These are phyloP conservation scores for Nevesoporus exiguus DNA, from an alignment of 768 basidiomycete genomes.

Conservation along the genomic window DNA sequence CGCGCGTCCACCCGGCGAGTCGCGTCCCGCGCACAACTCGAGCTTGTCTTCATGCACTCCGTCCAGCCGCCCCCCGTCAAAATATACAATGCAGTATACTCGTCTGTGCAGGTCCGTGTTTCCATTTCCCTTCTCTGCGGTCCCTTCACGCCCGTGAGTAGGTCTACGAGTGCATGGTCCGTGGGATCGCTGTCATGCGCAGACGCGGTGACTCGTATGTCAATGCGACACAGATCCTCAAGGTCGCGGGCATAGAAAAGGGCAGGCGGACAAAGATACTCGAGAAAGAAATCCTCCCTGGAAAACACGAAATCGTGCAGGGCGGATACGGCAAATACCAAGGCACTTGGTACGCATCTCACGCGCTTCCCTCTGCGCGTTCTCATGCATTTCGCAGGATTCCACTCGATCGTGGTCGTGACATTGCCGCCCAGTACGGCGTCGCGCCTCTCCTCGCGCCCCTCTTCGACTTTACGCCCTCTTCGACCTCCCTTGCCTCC, in stretches of 20 bases:
- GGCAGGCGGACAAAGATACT: constrained; percentile 93
- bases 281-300: constrained; percentile 94
- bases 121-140: neutral
- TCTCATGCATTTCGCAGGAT: constrained; percentile 58
- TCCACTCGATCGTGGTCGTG: constrained; percentile 89
- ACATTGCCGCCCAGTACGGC: constrained; percentile 89
- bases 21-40: constrained; percentile 25
- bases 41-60: constrained; percentile 29
- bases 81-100: constrained; percentile 92
- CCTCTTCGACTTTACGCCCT: constrained; percentile 90
- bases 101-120: constrained; percentile 69
- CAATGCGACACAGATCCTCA: constrained; percentile 98
- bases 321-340: constrained; percentile 99
- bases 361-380: constrained; percentile 1
- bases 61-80: constrained; percentile 58
- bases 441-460: constrained; percentile 85
- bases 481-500: constrained; percentile 63
- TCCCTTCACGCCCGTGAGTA: constrained; percentile 25
- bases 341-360: constrained; percentile 81
- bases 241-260: constrained; percentile 98
- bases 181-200: constrained; percentile 98
- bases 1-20: constrained; percentile 23
- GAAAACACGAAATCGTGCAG: constrained; percentile 97
- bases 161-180: constrained; percentile 98
- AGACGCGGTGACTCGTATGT: constrained; percentile 91